A percentile compares a stretch with the other conserved stretches of the same genome.
phyloP scores from a whole-genome alignment of 2,329 filamentous ascomycete genomes.

The Fusarium sp. region DNA sequence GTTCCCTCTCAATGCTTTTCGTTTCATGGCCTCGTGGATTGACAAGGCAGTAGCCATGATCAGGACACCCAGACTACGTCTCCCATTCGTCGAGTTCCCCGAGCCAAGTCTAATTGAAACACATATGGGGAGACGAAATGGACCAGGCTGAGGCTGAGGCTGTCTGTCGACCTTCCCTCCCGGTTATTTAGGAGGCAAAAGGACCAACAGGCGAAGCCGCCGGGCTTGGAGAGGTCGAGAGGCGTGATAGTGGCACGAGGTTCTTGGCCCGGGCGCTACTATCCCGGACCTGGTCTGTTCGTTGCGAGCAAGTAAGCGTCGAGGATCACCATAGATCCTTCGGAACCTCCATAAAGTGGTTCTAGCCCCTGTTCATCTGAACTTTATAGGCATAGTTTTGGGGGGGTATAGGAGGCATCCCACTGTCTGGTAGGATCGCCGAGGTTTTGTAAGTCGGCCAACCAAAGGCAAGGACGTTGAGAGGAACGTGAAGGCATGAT shows the following conservation, averaged over 20 bases:
- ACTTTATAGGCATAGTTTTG: neutral
- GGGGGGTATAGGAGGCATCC: neutral
- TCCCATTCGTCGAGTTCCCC: neutral
- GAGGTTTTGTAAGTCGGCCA: neutral
- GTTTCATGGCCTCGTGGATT: neutral
- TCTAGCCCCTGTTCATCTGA: constrained; percentile 4
- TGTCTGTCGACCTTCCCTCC: neutral
- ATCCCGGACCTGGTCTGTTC: neutral
- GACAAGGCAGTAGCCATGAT: neutral
- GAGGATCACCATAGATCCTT: neutral
- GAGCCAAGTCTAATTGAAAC: constrained; percentile 6
- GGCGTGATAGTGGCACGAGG: constrained; percentile 16
- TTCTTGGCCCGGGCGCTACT: constrained; percentile 1
- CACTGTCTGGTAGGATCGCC: neutral
- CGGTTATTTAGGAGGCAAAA: neutral
- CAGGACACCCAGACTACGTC: neutral
- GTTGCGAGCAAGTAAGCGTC: neutral
- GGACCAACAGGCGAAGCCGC: neutral
- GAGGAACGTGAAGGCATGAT: neutral
- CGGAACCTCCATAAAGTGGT: neutral
- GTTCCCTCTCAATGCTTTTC: neutral
- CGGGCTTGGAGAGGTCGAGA: neutral
- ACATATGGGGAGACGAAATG: neutral
- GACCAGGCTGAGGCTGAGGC: neutral
- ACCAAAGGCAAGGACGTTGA: neutral